Base-by-base conservation (phyloP, 208 protist genomes). In the Acanthamoeba quina region DNA sequence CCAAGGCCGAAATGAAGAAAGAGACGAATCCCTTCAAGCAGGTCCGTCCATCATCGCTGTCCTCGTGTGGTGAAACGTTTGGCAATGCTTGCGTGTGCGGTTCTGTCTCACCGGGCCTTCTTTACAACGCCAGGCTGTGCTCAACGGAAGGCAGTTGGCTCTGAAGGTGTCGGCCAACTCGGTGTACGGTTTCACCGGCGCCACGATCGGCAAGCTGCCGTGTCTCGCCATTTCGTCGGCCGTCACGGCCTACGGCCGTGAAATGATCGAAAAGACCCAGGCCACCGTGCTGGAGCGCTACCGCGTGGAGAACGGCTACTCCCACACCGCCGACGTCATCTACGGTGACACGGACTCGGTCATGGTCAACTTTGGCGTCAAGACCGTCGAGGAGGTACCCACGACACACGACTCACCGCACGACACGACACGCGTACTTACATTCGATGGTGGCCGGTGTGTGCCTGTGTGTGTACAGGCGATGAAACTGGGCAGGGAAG, bases 341-440 rank as follows among this genome's bases (percentile, higher is more conserved):
- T 99, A 99, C 95, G 99, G 99, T 93, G 99, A 99, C 96, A 99
- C 99, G 7, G 99, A 99, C 96, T 99, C 99, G 2, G 97, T 99
- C 34, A 99, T 99, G 99, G 97, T 99, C 74, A 99, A 98, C 54
- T 99, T 99, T 96, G 98, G 99, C 52, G 96, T 97, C 15, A 52
- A 70, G 10, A 96, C 78, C 19, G 44, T 98, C 1, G 89, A n/a
- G 2, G 94, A 97, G 74, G 74, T 94, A 94, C 41, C 0, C 41
- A 47, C 41, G 41, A 47, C 41, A 47, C 41, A 47, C 41, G 41
- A 52, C 34, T 44, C 17, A 82, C 15, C 21, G n/a, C 4, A 62
- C 13, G 49, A 83, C 13, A 24, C 49, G 86, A 19, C 76, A 95
- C 98, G 96, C 99, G 86, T 98, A 99, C 90, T 97, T 64, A 64